Percentiles rank a stretch among this genome's conserved stretches.
phyloP scores from a whole-genome alignment of 129 eudicot species.

The Escallonia rubra region DNA sequence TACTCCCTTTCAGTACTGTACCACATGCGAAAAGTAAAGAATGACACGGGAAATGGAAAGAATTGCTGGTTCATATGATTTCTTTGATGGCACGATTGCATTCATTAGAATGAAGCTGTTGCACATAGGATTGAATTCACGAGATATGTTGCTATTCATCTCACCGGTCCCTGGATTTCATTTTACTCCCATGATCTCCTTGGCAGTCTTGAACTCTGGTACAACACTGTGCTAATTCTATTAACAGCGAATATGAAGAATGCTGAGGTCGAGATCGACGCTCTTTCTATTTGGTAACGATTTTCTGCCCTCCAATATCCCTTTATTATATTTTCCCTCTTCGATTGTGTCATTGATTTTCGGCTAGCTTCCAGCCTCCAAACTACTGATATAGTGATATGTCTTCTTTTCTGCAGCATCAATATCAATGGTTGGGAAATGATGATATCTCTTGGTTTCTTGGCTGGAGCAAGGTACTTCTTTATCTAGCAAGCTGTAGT shows the following conservation, averaged over 20 bases:
- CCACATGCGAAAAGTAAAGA: too few relatives aligned
- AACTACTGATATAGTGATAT: neutral
- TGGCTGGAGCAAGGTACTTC: conserved; percentile 48
- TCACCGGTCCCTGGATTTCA: neutral
- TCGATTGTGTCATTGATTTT: neutral
- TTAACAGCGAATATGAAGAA: conserved; percentile 36
- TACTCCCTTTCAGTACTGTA: too few relatives aligned
- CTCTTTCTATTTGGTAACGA: conserved; percentile 48
- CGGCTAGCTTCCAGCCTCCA: neutral
- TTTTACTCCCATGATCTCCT: neutral
- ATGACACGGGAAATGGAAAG: too few relatives aligned
- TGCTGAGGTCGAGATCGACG: conserved; percentile 37
- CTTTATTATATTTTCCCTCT: neutral
- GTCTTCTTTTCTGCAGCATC: conserved; percentile 29
- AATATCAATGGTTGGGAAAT: conserved; percentile 45
- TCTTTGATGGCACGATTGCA: neutral
- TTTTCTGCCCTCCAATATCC: neutral
- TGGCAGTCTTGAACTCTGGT: conserved; percentile 50
- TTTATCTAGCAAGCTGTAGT: neutral
- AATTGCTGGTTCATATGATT: too few relatives aligned
- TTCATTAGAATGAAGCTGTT: neutral
- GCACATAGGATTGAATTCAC: neutral
- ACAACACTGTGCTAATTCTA: conserved; percentile 36
- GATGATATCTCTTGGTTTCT: conserved; percentile 48
- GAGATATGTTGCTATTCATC: neutral